These are phyloP conservation scores for Setomelanomma holmii DNA, from an alignment of 2,329 filamentous ascomycete species.

Conservation along the genomic window DNA sequence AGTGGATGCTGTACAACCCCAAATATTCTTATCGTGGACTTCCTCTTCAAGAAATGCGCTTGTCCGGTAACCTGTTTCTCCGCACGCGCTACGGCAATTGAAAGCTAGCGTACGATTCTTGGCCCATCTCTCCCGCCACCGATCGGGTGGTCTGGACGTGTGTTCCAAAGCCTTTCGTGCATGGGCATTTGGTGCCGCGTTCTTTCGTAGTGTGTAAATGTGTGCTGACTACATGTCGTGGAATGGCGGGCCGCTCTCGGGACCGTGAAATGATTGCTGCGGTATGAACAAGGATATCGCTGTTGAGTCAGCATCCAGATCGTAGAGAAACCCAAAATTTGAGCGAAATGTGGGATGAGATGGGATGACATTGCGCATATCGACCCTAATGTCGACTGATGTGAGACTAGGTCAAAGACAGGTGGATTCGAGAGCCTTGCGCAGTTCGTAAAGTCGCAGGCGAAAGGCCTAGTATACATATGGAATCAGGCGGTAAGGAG, in stretches of 20 bases:
- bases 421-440: not conserved
- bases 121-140: not conserved
- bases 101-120: not conserved
- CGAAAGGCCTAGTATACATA: constrained; percentile 33
- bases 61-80: not conserved
- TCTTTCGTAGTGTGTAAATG: not conserved
- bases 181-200: not conserved
- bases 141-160: not conserved
- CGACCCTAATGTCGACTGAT: not conserved
- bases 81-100: not conserved
- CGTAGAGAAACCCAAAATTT: not conserved
- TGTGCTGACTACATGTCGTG: not conserved
- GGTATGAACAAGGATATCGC: not conserved
- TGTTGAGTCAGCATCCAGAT: not conserved
- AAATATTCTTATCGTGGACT: constrained; percentile 26
- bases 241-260: not conserved
- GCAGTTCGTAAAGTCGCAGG: no score
- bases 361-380: not conserved
- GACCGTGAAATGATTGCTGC: not conserved
- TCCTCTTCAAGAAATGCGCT: constrained; percentile 14
- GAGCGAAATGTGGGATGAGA: not conserved
- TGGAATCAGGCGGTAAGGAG: constrained; percentile 46
- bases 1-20: constrained; percentile 1
- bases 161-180: not conserved
- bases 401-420: not conserved